Base-by-base conservation (phyloP, 2,329 filamentous ascomycete species). In the Coleophoma eucalyptorum region DNA sequence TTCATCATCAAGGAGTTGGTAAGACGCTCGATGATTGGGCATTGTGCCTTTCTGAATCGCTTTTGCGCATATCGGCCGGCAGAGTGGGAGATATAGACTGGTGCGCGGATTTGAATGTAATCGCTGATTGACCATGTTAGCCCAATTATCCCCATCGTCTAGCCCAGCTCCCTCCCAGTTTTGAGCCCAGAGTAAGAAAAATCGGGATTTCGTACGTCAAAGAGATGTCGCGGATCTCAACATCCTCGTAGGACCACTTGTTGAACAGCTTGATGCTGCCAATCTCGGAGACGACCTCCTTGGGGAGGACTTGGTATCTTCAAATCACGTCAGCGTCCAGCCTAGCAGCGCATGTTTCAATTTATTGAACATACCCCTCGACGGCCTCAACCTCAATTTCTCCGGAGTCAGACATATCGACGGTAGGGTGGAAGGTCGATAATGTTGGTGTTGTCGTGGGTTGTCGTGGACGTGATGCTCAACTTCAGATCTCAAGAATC, bases 1-100 rank as follows among this genome's bases (percentile, higher is more conserved):
- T 99, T 96, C 93, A 97, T 97, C 95, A 99, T 99, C 75, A 99
- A 87, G 55, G 94, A 97, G 89, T 99, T 99, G 84, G 94, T 99
- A 69, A 99, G 87, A 76, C 94, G 93, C 89, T 99, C 94, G 74
- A 99, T 97, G 87, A 99, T 97, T 70, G 94, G 94, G 90, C 94
- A 99, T 86, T 97, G 95, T 75, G 95, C 94, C 88, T 99, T 99
- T 83, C 94, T 90, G 90, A 99, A 99, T 73, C 95, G 89, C 91
- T 99, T 99, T 80, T 87, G 85, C 73, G 94, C 94, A 86, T 96
- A 99, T 74, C 92, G 90, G 74, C 94, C 94, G 71, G 95, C 94
- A 64, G 92, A 96, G 86, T 99, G 94, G 74, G 94, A 91, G 79
- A 97, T 86, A 83, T 97, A 99, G 83, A 97, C 94, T 69, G 94